Percentiles rank a stretch among this genome's conserved stretches.
phyloP scores from a whole-genome alignment of 495 filamentous ascomycete species.

The Aspergillus bridgeri region DNA sequence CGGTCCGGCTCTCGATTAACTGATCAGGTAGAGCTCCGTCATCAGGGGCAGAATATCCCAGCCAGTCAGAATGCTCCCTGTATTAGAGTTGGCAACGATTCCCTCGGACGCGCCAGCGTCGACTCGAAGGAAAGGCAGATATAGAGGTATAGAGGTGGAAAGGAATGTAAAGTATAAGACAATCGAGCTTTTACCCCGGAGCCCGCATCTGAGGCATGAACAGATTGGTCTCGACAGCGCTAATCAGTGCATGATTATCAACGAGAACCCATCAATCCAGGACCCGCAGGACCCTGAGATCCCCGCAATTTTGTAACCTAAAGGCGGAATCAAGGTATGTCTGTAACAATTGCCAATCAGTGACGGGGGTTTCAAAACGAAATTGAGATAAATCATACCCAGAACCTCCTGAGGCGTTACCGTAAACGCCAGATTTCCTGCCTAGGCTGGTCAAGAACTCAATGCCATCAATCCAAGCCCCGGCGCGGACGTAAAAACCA shows the following conservation, averaged over 20 bases:
- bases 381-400: conserved; percentile 54
- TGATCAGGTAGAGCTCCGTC: background rate
- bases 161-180: background rate
- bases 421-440: conserved; percentile 79
- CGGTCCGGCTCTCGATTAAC: background rate
- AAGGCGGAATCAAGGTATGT: conserved; percentile 83
- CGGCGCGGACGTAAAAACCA: conserved; percentile 81
- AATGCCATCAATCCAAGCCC: conserved; percentile 84
- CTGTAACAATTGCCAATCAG: conserved; percentile 42
- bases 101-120: background rate
- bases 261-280: conserved; percentile 86
- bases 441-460: conserved; percentile 88
- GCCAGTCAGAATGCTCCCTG: background rate
- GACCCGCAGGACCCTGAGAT: conserved; percentile 75
- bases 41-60: background rate
- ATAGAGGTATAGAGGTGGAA: conserved; percentile 1
- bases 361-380: background rate
- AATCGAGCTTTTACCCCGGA: background rate
- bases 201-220: background rate
- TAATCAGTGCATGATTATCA: conserved; percentile 70
- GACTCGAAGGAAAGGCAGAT: background rate
- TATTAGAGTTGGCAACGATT: background rate
- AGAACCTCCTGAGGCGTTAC: conserved; percentile 76
- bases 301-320: conserved; percentile 85
- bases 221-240: background rate